Percentiles rank a stretch among this genome's conserved stretches.
Conservation (phyloP, 1,284 basidiomycete genomes). For the Farysia itapuensis region DNA sequence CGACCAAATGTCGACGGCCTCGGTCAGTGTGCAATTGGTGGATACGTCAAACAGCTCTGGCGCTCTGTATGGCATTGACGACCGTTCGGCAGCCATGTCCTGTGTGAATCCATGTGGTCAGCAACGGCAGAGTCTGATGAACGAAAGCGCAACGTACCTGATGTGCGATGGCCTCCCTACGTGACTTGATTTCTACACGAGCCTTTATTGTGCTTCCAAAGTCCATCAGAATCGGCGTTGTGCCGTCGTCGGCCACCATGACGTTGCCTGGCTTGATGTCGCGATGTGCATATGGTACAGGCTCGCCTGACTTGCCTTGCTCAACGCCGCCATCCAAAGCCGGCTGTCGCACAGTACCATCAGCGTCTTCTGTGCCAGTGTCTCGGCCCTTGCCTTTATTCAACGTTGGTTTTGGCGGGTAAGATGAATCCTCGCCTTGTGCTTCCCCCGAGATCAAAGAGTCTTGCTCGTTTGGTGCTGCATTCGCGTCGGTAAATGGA, state of each 20-base stretch:
- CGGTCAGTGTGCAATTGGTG: constrained; percentile 53
- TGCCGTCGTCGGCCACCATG: constrained; percentile 89
- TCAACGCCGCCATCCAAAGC: constrained; percentile 63
- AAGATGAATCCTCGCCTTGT: constrained; percentile 63
- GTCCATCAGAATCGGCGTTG: constrained; percentile 84
- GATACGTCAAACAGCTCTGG: constrained; percentile 60
- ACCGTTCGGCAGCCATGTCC: constrained; percentile 55
- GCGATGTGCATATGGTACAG: constrained; percentile 86
- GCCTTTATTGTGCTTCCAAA: constrained; percentile 87
- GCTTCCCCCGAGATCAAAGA: constrained; percentile 45
- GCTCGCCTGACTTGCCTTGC: constrained; percentile 26
- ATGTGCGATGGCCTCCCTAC: constrained; percentile 71
- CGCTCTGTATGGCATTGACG: constrained; percentile 59
- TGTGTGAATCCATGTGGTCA: neutral
- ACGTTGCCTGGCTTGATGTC: constrained; percentile 96
- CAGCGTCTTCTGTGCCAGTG: constrained; percentile 2
- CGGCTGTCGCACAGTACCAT: constrained; percentile 19
- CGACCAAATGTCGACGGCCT: constrained; percentile 59
- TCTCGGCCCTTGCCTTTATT: constrained; percentile 33
- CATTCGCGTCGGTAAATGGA: constrained; percentile 22
- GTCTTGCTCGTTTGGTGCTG: constrained; percentile 6
- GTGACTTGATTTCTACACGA: constrained; percentile 73
- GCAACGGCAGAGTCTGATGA: neutral
- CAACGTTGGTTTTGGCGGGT: constrained; percentile 31
- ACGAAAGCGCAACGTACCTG: constrained; percentile 16